Base-by-base conservation (phyloP, 2,329 filamentous ascomycete species). In the Huntiella omanensis region DNA sequence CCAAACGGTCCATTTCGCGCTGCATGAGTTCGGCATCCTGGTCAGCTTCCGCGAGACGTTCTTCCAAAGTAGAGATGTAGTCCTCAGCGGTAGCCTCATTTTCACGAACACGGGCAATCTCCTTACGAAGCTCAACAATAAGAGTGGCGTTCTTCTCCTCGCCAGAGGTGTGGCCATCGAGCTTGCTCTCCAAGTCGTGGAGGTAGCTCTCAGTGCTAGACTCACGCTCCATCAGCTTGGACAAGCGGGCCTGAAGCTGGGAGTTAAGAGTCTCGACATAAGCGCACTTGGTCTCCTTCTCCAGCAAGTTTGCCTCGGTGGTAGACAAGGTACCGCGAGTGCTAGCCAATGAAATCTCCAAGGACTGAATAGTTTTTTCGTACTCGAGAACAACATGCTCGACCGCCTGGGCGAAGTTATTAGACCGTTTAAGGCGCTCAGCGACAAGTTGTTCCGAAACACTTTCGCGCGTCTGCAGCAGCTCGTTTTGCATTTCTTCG, bases 11-110 rank as follows among this genome's bases (percentile, higher is more conserved):
- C 52, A 98, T 83, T 57, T 98, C 91, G 33, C 88, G 83, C 60
- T 94, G 86, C 88, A 98, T 95, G 50, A 95, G 67, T 59, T 96
- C 91, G 52, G 84, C 77, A 58, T 98, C 91, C 60, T 96, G 88
- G 56, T 98, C 91, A 2, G 88, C 81, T 62, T 98, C 91, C 1
- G 91, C 91, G 6, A 98, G 72, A 16, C 88, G 81, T 63, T 96
- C 91, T 59, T 98, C 91, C 8, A 98, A 67, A 0, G 87, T 96
- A 1, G 88, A 93, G 45, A 98, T 96, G 60, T 98, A 98, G 53
- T 96, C 91, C 60, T 98, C 91, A 54, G 80, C 86, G 35, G 81
- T 80, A 3, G 80, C 74, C 64, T 98, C 91, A 54, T 86, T 95
- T 56, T 95, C 91, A 42, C 87, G 77, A 12, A 87, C 75, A 37